Base-by-base conservation (phyloP, 345 rosid species). In the Geranium brycei region DNA sequence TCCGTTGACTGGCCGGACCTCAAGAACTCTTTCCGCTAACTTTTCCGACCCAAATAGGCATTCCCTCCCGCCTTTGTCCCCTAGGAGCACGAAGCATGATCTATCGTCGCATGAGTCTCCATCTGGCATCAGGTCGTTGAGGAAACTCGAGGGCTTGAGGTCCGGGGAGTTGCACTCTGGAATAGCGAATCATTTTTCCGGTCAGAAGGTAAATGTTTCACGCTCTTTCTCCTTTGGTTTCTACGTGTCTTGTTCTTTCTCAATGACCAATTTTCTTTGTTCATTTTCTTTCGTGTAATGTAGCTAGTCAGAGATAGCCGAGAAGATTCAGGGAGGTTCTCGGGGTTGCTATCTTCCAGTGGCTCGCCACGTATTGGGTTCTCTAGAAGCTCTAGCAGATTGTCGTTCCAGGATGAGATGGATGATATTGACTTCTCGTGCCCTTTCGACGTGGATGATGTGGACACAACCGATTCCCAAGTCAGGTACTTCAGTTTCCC, bases 381-480 rank as follows among this genome's bases (percentile, higher is more conserved):
- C 78, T 91, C 98, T 69, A 76, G 86, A 68, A 85, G 88, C 78
- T 87, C 98, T 40, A 86, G 95, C 79, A 80, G 91, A 78, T 78
- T 88, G 51, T 91, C 98, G 66, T 85, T 83, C 63, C 92, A 76
- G 69, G 95, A 91, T 67, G 95, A 88, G 69, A 56, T 74, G 60
- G 96, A 88, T 72, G 91, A 87, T 73, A 75, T 80, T 66, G 98
- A 85, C 58, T 91, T 87, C 72, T 81, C 96, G 31, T 85, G 96
- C 77, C 95, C 96, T 69, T 89, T 91, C 59, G 95, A 80, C 70
- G 86, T 87, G 60, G 98, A 91, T 75, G 96, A 91, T 73, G 84
- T 84, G 35, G 96, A 88, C 1, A 68, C 72, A 38, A 75, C 85
- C 62, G 93, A 79, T 77, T 76, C 77, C 65, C 81, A 69, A 30